A percentile compares a stretch with the other conserved stretches of the same genome.
Evolutionary conservation across 2,329 filamentous ascomycete species (phyloP).

Genomic region (Coniella vitis): DNA sequence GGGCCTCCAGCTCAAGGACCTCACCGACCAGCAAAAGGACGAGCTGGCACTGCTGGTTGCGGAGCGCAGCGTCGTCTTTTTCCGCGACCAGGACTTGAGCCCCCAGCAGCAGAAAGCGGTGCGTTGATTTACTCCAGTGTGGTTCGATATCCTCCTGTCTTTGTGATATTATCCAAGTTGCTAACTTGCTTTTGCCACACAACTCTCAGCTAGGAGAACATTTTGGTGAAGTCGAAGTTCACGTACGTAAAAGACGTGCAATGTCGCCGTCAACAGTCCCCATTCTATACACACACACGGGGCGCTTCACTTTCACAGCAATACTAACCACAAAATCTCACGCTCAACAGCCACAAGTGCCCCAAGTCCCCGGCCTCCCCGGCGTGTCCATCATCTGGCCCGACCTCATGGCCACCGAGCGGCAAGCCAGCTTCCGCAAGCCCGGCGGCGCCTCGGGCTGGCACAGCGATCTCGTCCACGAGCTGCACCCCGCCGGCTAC

Average conservation of each 20-base stretch:
- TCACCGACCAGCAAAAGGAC: slow-evolving; percentile 52
- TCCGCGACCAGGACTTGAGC: slow-evolving; percentile 54
- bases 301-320: too few species aligned
- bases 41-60: slow-evolving; percentile 57
- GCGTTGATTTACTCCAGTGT: too few species aligned
- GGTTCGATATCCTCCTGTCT: background rate
- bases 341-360: slow-evolving; percentile 56
- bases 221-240: slow-evolving; percentile 60
- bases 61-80: slow-evolving; percentile 60
- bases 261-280: too few species aligned
- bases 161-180: too few species aligned
- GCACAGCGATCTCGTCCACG: slow-evolving; percentile 67
- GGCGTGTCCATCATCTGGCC: slow-evolving; percentile 67
- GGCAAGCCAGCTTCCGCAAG: slow-evolving; percentile 53
- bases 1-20: slow-evolving; percentile 55
- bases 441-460: slow-evolving; percentile 62
- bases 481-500: slow-evolving; percentile 62
- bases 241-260: slow-evolving; percentile 52
- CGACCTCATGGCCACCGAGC: slow-evolving; percentile 56
- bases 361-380: slow-evolving; percentile 60
- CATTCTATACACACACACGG: too few species aligned
- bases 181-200: too few species aligned
- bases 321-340: too few species aligned
- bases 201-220: slow-evolving; percentile 51
- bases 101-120: slow-evolving; percentile 54